Percentiles rank a stretch among this genome's conserved stretches.
phyloP scores from a whole-genome alignment of 495 filamentous ascomycete species.

The Polyplosphaeria fusca region DNA sequence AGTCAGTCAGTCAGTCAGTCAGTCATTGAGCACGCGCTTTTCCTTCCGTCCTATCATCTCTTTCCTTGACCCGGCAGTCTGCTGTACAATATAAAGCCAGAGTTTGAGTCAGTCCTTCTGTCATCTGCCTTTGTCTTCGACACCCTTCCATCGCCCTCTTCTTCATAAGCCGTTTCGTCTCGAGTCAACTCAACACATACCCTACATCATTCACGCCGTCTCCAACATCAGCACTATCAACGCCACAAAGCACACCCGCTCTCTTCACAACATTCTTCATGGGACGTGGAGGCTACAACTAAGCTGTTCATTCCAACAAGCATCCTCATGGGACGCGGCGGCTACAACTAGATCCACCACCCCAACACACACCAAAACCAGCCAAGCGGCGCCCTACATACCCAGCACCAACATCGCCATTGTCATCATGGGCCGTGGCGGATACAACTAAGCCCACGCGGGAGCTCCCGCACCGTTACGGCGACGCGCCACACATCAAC shows the following conservation, averaged over 20 bases:
- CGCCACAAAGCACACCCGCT: constrained; percentile 8
- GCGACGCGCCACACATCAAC: neutral
- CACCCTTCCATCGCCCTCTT: neutral
- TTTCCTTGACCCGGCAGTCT: neutral
- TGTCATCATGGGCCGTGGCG: constrained; percentile 54
- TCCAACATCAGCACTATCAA: neutral
- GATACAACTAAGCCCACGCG: constrained; percentile 47
- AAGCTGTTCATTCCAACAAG: constrained; percentile 20
- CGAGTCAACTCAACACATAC: neutral
- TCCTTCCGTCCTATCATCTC: constrained; percentile 5
- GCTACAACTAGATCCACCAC: constrained; percentile 31
- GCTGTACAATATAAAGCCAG: neutral
- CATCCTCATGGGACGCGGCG: constrained; percentile 32
- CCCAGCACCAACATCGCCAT: neutral
- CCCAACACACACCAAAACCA: constrained; percentile 6
- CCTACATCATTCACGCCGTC: neutral
- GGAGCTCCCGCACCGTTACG: neutral
- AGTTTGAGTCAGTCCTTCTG: constrained; percentile 28
- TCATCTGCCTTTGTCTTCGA: neutral
- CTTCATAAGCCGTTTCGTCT: neutral
- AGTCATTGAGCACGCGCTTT: constrained; percentile 10
- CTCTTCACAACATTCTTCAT: constrained; percentile 23
- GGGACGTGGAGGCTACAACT: constrained; percentile 59
- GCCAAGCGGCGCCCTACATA: constrained; percentile 16
- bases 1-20: constrained; percentile 2